Conservation (phyloP, 495 filamentous ascomycete genomes). For the Penicillium ochrochloron region DNA sequence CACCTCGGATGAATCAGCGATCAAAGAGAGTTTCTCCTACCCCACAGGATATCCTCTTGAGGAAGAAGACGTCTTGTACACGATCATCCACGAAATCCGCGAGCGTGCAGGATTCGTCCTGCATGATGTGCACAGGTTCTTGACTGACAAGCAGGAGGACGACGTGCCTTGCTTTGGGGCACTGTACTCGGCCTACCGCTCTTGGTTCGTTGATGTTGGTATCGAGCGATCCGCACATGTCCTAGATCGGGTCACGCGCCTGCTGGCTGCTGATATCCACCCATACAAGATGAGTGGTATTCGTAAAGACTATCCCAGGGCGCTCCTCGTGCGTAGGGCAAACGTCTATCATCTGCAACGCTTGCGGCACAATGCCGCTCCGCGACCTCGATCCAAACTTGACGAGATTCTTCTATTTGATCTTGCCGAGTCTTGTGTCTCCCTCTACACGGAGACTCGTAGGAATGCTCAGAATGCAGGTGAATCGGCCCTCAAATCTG, state of each 20-base stretch:
- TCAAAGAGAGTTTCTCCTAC: conserved; percentile 81
- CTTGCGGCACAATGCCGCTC: conserved; percentile 87
- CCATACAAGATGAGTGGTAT: conserved; percentile 94
- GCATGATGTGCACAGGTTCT: conserved; percentile 81
- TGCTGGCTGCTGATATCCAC: conserved; percentile 82
- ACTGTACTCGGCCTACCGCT: conserved; percentile 86
- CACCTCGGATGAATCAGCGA: conserved; percentile 80
- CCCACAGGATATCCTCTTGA: conserved; percentile 82
- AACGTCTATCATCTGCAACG: conserved; percentile 95
- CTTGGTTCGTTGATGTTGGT: conserved; percentile 98
- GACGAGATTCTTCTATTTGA: conserved; percentile 85
- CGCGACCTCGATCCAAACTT: conserved; percentile 80
- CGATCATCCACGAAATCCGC: conserved; percentile 77
- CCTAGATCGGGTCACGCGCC: conserved; percentile 79
- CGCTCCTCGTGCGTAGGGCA: conserved; percentile 84
- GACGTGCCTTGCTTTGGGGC: conserved; percentile 94
- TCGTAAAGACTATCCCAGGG: conserved; percentile 89
- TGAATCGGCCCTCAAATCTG: conserved; percentile 90
- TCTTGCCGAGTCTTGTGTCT: conserved; percentile 87
- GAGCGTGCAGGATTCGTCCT: conserved; percentile 78
- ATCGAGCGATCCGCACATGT: conserved; percentile 95
- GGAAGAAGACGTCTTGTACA: conserved; percentile 65
- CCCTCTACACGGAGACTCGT: conserved; percentile 93
- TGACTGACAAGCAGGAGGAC: conserved; percentile 85
- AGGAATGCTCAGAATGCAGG: conserved; percentile 88